These are phyloP conservation scores for Aspergillus quadrilineatus DNA, from an alignment of 2,329 filamentous ascomycete genomes.

Conservation along the genomic window DNA sequence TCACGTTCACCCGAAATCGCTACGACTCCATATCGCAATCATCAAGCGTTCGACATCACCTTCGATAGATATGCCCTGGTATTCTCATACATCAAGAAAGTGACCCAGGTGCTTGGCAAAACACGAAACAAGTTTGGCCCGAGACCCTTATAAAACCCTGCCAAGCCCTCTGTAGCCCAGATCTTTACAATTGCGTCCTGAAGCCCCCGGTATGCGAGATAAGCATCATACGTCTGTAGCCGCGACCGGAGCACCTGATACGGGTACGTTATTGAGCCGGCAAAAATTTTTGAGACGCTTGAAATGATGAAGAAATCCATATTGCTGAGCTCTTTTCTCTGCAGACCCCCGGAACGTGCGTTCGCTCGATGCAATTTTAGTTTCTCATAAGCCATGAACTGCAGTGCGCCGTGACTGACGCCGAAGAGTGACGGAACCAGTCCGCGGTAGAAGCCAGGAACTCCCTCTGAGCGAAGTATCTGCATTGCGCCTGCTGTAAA, in stretches of 20 bases:
- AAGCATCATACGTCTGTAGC: conserved; percentile 84
- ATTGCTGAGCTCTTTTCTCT: conserved; percentile 56
- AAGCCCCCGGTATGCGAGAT: conserved; percentile 69
- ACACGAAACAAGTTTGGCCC: conserved; percentile 87
- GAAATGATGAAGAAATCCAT: conserved; percentile 79
- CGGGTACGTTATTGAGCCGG: conserved; percentile 87
- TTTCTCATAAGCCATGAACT: conserved; percentile 92
- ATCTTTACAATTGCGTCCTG: conserved; percentile 71
- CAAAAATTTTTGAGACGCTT: conserved; percentile 78
- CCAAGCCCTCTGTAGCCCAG: conserved; percentile 73
- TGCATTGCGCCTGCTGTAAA: conserved; percentile 69
- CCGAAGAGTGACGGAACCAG: conserved; percentile 79
- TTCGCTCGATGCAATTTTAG: conserved; percentile 62
- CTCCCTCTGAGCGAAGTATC: conserved; percentile 70
- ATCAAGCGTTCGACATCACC: conserved; percentile 28
- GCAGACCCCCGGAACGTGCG: conserved; percentile 5
- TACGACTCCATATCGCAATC: not conserved
- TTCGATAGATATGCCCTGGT: conserved; percentile 68
- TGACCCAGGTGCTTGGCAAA: conserved; percentile 91
- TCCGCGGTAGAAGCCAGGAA: conserved; percentile 82
- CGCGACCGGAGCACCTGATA: conserved; percentile 89
- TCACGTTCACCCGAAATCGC: no score
- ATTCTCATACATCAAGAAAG: conserved; percentile 96
- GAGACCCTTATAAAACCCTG: conserved; percentile 88
- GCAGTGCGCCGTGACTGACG: conserved; percentile 87